These are phyloP conservation scores for Nepenthes gracilis DNA, from an alignment of 148 eudicot species.

Conservation along the genomic window DNA sequence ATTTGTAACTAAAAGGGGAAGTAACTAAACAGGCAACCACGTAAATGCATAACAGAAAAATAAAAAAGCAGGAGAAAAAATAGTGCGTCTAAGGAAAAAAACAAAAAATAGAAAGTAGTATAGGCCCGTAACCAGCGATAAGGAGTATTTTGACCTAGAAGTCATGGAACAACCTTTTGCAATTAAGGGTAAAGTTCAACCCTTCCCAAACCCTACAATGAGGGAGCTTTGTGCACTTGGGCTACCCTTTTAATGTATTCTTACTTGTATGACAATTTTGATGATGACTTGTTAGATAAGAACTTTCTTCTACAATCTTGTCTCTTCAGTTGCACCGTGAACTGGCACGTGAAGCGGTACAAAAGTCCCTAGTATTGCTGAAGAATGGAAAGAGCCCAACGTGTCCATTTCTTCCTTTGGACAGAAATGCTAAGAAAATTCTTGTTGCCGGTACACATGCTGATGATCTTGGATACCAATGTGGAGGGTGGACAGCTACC, in stretches of 20 bases:
- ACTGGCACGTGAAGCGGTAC: conserved; percentile 92
- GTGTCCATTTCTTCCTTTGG: conserved; percentile 65
- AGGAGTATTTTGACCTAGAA: too few species aligned
- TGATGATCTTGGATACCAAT: conserved; percentile 93
- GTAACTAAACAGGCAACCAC: too few species aligned
- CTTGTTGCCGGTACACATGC: conserved; percentile 95
- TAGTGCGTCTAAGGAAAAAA: too few species aligned
- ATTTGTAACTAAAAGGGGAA: too few species aligned
- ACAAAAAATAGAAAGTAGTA: too few species aligned
- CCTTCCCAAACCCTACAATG: not conserved
- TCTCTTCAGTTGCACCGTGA: conserved; percentile 65
- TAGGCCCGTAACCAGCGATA: too few species aligned
- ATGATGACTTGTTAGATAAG: too few species aligned
- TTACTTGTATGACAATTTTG: too few species aligned
- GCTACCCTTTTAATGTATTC: too few species aligned
- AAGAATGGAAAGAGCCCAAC: conserved; percentile 78
- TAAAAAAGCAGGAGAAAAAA: too few species aligned
- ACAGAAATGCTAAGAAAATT: conserved; percentile 48
- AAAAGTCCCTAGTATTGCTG: conserved; percentile 74
- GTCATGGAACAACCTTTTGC: too few species aligned
- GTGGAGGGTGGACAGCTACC: conserved; percentile 91
- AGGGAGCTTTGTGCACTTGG: not conserved
- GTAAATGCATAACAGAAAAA: too few species aligned
- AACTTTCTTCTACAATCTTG: not conserved
- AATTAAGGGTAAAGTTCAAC: not conserved